Percentiles rank a stretch among this genome's conserved stretches.
Evolutionary conservation across 208 protist genomes (phyloP).

Genomic region (Angomonas deanei): DNA sequence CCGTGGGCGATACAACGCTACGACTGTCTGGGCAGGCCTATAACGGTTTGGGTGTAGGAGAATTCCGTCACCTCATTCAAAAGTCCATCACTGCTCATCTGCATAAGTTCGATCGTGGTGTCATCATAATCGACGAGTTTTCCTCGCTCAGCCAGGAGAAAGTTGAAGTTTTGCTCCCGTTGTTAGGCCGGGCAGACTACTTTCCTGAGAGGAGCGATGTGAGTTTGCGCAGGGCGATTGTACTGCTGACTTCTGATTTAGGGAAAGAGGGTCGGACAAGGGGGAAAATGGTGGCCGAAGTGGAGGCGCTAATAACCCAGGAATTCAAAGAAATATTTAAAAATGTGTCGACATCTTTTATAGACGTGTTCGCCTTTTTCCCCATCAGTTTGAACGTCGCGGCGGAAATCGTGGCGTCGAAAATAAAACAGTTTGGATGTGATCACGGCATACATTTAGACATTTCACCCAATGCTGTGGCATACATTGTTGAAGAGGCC

Average conservation of each 20-base stretch:
- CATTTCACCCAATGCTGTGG: not conserved
- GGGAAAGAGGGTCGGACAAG: constrained; percentile 67
- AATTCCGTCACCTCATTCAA: constrained; percentile 27
- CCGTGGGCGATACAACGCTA: constrained; percentile 54
- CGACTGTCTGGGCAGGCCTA: constrained; percentile 21
- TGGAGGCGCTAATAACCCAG: constrained; percentile 54
- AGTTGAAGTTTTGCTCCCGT: constrained; percentile 42
- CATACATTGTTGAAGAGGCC: not conserved
- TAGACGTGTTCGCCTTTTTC: constrained; percentile 47
- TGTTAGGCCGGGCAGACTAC: constrained; percentile 60
- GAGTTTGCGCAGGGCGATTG: not conserved
- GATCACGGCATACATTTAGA: not conserved
- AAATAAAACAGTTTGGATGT: not conserved
- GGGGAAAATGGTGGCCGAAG: constrained; percentile 43
- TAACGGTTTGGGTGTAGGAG: not conserved
- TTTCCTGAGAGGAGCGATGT: constrained; percentile 43
- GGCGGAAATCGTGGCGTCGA: not conserved
- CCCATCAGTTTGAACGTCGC: constrained; percentile 22
- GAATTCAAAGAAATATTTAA: constrained; percentile 51
- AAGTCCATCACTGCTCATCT: constrained; percentile 37
- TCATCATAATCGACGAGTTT: constrained; percentile 73
- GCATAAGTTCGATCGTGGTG: constrained; percentile 44
- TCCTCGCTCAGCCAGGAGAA: constrained; percentile 46
- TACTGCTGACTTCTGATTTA: constrained; percentile 36
- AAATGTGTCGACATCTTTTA: constrained; percentile 48